Conservation (phyloP, 345 rosid species). For the Citrus inodora region DNA sequence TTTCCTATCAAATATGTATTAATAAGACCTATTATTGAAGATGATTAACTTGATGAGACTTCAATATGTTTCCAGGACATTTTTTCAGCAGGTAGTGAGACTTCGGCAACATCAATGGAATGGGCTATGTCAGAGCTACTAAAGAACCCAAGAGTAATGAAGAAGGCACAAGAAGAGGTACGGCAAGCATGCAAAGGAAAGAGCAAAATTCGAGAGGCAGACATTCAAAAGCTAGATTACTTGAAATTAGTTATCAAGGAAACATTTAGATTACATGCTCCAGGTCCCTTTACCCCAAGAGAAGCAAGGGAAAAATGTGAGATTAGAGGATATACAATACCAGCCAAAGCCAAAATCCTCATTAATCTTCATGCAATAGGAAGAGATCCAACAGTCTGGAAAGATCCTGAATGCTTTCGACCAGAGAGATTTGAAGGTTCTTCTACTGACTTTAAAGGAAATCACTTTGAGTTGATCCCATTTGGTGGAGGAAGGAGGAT, state of each 20-base stretch:
- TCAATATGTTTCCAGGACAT: slow-evolving; percentile 7
- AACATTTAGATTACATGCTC: slow-evolving; percentile 13
- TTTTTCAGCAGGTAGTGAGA: slow-evolving; percentile 15
- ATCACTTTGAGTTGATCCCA: slow-evolving; percentile 4
- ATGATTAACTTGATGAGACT: neutral
- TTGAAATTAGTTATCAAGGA: slow-evolving; percentile 14
- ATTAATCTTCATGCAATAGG: slow-evolving; percentile 20
- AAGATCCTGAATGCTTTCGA: neutral
- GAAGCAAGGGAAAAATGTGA: slow-evolving; percentile 13
- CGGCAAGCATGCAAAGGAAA: neutral
- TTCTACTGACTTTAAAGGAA: slow-evolving; percentile 7
- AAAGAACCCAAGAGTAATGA: slow-evolving; percentile 2
- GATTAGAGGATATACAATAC: slow-evolving; percentile 20
- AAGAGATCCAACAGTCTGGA: slow-evolving; percentile 26
- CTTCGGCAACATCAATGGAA: slow-evolving; percentile 14
- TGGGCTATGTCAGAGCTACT: slow-evolving; percentile 18
- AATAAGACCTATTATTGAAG: neutral
- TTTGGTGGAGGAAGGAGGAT: slow-evolving; percentile 16
- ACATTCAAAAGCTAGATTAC: neutral
- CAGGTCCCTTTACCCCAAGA: slow-evolving; percentile 17
- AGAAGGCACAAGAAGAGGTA: slow-evolving; percentile 14
- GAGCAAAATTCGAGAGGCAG: slow-evolving; percentile 6
- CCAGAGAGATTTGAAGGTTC: slow-evolving; percentile 6
- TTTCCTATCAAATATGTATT: neutral
- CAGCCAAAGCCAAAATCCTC: slow-evolving; percentile 8